Base-by-base conservation (phyloP, 306 rosid genomes). In the Medicago arabica region DNA sequence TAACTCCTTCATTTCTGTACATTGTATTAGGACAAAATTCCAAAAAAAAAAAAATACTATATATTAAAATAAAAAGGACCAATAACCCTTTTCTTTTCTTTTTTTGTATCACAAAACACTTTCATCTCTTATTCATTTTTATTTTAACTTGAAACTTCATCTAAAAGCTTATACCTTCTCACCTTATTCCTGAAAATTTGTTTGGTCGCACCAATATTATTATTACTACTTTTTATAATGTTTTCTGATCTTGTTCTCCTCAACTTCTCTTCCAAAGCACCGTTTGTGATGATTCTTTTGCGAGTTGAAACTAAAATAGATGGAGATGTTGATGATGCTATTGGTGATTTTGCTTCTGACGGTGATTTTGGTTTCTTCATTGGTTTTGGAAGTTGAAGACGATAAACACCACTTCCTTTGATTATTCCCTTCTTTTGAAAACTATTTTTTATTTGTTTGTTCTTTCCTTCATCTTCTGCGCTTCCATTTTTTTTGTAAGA, bases 131-230 rank as follows among this genome's bases (percentile, higher is more conserved):
- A 5, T 5, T 31, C 5, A n/a, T n/a, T n/a, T n/a, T n/a, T n/a
- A 34, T 21, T 43, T 63, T 28, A 28, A 83, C 95, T 90, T 2
- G 99, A 90, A 86, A 95, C 99, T 83, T 92, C 97, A 59, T 95
- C 99, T 80, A 95, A 79, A 81, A 92, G 97, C 86, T 92, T 95
- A 73, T 95, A 95, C 93, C 97, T 92, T 82, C 99, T 90, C 5
- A 88, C 98, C 87, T 90, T 95, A 59, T 88, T 90, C 90, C 93
- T 89, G 51, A 89, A 88, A 16, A 86, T 89, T 41, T 67, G 97
- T 71, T 75, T 89, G 9, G 85, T 11, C 39, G 4, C 60, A 77
- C 92, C 86, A 16, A 9, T 6, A 40, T 28, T 34, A 38, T 40
- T 18, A 38, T 40, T 18, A 36, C 50, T 7, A 51, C 50, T 54